A percentile compares a stretch with the other conserved stretches of the same genome.
These are phyloP conservation scores for Lycium ferocissimum DNA, from an alignment of 257 asterid species.

Conservation along the genomic window DNA sequence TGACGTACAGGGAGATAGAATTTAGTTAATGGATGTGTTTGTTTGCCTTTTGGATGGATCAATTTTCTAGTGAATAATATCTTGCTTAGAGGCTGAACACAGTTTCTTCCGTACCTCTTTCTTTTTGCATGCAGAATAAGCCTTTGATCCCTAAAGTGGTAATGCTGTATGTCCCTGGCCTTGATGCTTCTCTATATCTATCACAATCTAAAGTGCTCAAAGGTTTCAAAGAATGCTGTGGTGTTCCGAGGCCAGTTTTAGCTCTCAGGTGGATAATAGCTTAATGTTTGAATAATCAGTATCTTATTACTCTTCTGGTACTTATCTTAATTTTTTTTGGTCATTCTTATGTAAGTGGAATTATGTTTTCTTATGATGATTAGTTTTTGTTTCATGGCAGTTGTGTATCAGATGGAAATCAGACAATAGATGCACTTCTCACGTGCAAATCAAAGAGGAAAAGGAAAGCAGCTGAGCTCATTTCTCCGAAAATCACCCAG, in stretches of 20 bases:
- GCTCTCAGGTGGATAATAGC: slow-evolving; percentile 70
- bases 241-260: slow-evolving; percentile 86
- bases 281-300: neutral
- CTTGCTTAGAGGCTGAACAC: neutral
- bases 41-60: slow-evolving; percentile 23
- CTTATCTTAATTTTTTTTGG: neutral
- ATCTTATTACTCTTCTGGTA: neutral
- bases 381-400: slow-evolving; percentile 57
- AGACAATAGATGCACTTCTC: slow-evolving; percentile 89
- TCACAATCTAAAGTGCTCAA: slow-evolving; percentile 77
- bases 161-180: slow-evolving; percentile 94
- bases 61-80: slow-evolving; percentile 10
- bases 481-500: slow-evolving; percentile 51
- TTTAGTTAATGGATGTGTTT: slow-evolving; percentile 5
- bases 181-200: slow-evolving; percentile 91
- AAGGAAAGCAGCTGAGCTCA: slow-evolving; percentile 61
- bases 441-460: slow-evolving; percentile 88
- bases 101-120: neutral
- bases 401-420: slow-evolving; percentile 90
- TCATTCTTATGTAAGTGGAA: slow-evolving; percentile 15
- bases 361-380: neutral
- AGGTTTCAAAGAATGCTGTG: slow-evolving; percentile 75
- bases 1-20: neutral
- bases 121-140: slow-evolving; percentile 74
- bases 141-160: slow-evolving; percentile 91